These are phyloP conservation scores for Priceomyces castillae DNA, from an alignment of 805 yeast genomes.

Conservation along the genomic window DNA sequence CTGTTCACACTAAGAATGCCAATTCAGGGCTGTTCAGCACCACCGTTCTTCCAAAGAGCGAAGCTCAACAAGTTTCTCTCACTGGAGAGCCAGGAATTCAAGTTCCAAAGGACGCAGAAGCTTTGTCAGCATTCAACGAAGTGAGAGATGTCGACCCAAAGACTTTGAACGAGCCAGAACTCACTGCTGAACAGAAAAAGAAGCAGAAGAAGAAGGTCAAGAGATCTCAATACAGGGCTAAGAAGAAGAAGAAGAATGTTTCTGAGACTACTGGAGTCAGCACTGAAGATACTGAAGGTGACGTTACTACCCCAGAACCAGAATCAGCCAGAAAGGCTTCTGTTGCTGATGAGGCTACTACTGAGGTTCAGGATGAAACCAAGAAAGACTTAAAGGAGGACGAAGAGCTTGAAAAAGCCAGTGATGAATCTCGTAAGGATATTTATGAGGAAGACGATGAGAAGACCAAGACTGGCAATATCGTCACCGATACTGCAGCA, in stretches of 20 bases:
- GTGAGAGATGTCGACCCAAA: conserved; percentile 47
- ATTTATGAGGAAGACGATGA: neutral
- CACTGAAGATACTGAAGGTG: conserved; percentile 17
- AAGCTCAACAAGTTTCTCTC: conserved; percentile 34
- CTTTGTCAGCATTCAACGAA: conserved; percentile 64
- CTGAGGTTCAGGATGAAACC: neutral
- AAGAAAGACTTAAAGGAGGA: neutral
- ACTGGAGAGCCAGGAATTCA: conserved; percentile 74
- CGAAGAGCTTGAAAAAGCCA: neutral
- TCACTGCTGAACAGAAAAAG: conserved; percentile 36
- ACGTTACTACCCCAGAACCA: conserved; percentile 22
- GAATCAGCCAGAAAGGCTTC: conserved; percentile 3
- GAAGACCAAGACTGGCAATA: conserved; percentile 6
- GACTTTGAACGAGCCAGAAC: conserved; percentile 48
- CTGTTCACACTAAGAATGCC: conserved; percentile 10
- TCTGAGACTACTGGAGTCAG: conserved; percentile 13
- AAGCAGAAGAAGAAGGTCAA: conserved; percentile 44
- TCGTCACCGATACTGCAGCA: conserved; percentile 5
- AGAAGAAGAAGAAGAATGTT: conserved; percentile 34
- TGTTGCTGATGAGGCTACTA: neutral
- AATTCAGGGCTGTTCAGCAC: conserved; percentile 20
- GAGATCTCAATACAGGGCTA: conserved; percentile 42
- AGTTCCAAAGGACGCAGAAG: conserved; percentile 59
- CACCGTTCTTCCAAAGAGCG: conserved; percentile 37
- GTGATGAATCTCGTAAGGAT: neutral